Conservation (phyloP, 108 stramenopile genomes). For the Nannochloropsis oceanica region DNA sequence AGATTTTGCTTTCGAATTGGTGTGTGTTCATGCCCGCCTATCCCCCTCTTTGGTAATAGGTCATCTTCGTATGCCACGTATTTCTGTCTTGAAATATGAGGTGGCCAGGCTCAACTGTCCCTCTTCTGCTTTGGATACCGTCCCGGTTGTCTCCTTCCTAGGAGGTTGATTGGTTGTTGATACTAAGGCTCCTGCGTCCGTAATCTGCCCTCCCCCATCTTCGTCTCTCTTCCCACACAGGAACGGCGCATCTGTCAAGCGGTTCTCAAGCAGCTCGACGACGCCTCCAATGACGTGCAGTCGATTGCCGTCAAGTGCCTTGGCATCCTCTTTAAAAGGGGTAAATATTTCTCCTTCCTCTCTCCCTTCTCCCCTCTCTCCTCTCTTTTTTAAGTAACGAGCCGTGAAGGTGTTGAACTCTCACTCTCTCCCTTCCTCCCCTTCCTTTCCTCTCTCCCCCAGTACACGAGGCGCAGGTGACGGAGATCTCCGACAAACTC, state of each 20-base stretch:
- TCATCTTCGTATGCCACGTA: neutral
- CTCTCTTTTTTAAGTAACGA: neutral
- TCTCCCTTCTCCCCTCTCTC: neutral
- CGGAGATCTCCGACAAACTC: conserved; percentile 60
- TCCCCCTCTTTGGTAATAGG: conserved; percentile 38
- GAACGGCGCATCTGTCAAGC: conserved; percentile 56
- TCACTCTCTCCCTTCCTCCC: neutral
- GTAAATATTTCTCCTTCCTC: neutral
- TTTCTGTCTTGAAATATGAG: neutral
- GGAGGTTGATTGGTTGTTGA: neutral
- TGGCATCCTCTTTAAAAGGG: conserved; percentile 71
- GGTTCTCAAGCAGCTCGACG: conserved; percentile 68
- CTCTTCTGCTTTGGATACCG: neutral
- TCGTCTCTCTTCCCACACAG: no score
- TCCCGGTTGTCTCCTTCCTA: neutral
- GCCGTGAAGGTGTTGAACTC: neutral
- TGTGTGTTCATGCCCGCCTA: conserved; percentile 48
- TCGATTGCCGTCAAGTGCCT: conserved; percentile 91
- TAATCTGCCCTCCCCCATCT: neutral
- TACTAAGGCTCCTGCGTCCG: neutral
- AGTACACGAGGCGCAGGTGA: conserved; percentile 13
- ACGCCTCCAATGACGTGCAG: conserved; percentile 88
- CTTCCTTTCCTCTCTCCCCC: neutral
- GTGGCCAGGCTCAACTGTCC: neutral
- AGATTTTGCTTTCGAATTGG: conserved; percentile 3